Conservation (phyloP, 2,329 filamentous ascomycete species). For the Aspergillus eucalypticola region DNA sequence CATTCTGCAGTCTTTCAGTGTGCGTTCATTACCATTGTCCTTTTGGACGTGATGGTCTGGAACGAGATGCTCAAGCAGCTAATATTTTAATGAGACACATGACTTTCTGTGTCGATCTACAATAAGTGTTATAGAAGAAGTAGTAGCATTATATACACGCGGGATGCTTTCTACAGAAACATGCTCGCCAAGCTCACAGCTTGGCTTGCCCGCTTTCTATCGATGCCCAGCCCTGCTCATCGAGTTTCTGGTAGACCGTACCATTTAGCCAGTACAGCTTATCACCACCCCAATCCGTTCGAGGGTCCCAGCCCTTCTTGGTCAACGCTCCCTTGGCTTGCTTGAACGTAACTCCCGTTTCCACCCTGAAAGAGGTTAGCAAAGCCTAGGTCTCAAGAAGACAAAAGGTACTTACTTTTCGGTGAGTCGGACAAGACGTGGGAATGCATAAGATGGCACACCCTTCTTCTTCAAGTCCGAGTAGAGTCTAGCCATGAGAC, state of each 20-base stretch:
- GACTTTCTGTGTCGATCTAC: neutral
- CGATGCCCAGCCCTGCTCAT: conserved; percentile 39
- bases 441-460: conserved; percentile 49
- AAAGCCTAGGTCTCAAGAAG: no score
- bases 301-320: conserved; percentile 45
- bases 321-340: conserved; percentile 49
- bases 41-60: no score
- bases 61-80: no score
- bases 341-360: conserved; percentile 53
- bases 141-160: neutral
- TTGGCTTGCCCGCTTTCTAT: conserved; percentile 50
- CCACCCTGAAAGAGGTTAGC: conserved; percentile 34
- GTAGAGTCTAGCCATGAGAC: conserved; percentile 44
- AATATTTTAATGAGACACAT: neutral
- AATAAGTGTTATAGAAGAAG: no score
- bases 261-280: conserved; percentile 49
- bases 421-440: conserved; percentile 49
- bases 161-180: neutral
- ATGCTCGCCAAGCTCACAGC: conserved; percentile 28
- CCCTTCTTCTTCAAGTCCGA: conserved; percentile 44
- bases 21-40: no score
- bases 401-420: conserved; percentile 40
- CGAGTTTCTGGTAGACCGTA: conserved; percentile 41
- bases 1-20: no score
- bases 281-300: conserved; percentile 35